A percentile compares a stretch with the other conserved stretches of the same genome.
Conservation (phyloP, 257 asterid species). For the Pogostemon cablin region DNA sequence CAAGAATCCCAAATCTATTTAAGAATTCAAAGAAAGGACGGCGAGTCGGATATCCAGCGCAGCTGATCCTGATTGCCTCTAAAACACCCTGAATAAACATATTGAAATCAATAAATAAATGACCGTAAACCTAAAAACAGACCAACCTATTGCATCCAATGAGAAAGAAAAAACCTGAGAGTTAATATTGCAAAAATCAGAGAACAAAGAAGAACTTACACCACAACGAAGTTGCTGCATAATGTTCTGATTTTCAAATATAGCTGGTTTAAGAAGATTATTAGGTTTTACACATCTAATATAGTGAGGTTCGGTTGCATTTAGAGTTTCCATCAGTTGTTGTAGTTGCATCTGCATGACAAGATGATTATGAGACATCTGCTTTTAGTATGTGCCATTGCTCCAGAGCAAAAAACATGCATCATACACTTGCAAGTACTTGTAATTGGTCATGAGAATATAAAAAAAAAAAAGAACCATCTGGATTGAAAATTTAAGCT, state of each 20-base stretch:
- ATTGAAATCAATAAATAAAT: conserved; percentile 26
- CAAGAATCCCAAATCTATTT: conserved; percentile 95
- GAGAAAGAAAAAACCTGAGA: conserved; percentile 28
- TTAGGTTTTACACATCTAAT: conserved; percentile 98
- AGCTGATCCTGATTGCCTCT: conserved; percentile 97
- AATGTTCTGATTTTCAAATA: conserved; percentile 86
- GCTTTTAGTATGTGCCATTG: conserved; percentile 27
- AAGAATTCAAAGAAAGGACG: conserved; percentile 93
- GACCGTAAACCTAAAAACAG: conserved; percentile 10
- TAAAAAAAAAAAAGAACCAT: not conserved
- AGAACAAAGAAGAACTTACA: conserved; percentile 58
- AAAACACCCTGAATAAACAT: conserved; percentile 80
- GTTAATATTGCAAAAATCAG: conserved; percentile 20
- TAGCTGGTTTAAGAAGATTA: conserved; percentile 90
- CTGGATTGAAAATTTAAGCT: conserved; percentile 22
- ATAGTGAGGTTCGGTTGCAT: conserved; percentile 96
- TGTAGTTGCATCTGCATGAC: conserved; percentile 89
- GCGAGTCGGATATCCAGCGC: conserved; percentile 99
- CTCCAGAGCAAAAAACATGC: conserved; percentile 24
- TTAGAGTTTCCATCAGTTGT: conserved; percentile 88
- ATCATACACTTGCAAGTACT: conserved; percentile 13
- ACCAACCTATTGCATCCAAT: conserved; percentile 38
- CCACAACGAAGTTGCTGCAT: conserved; percentile 98
- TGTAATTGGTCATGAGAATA: conserved; percentile 11
- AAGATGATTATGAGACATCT: conserved; percentile 30